Evolutionary conservation across 2,329 filamentous ascomycete species (phyloP), one percentile per base, ranked within the genome.

Genomic region (Xylaria sp.): DNA sequence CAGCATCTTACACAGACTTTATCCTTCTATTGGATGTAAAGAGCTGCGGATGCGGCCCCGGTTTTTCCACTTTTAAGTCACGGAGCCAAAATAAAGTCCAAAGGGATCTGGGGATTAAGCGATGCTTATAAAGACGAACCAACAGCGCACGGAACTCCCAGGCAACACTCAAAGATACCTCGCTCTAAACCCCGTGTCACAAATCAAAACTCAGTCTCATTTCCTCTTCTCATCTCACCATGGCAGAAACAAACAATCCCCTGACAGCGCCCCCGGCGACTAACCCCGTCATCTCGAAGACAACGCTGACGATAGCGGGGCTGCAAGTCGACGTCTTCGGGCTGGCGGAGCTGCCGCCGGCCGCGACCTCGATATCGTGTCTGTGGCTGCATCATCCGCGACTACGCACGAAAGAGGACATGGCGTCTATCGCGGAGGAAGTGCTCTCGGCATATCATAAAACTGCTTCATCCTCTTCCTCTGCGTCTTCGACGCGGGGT

Each of bases 331-430:
- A 93, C 68, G 86, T 97, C 67, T 94, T 94, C 80, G 94, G 95
- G 20, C 87, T 97, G 1, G 82, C 89, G 36, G 93, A 97, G 77
- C 85, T 97, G 0, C 83, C 89, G 1, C 62, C 83, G 0, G 66
- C 78, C 2, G 80, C 83, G 20, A 80, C 85, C 15, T 82, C 86
- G 3, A 83, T 97, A 43, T 90, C 94, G 28, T 93, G 92, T 75
- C 87, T 98, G n/a, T 98, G 94, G 93, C 89, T 98, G 13, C 88
- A 98, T 20, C 94, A 98, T 78, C 93, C 93, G 2, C 89, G 96
- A 28, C 85, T 91, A 0, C 86, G 90, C 63, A 88, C 84, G 0
- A 90, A 92, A 77, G 88, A 89, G 64, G 87, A 87, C 71, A 98
- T 98, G 94, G 84, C 85, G 1, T 89, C 89, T 33, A 87, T 96